phyloP scores from a whole-genome alignment of 2,329 filamentous ascomycete genomes.

The Mycosphaerella arachidis region DNA sequence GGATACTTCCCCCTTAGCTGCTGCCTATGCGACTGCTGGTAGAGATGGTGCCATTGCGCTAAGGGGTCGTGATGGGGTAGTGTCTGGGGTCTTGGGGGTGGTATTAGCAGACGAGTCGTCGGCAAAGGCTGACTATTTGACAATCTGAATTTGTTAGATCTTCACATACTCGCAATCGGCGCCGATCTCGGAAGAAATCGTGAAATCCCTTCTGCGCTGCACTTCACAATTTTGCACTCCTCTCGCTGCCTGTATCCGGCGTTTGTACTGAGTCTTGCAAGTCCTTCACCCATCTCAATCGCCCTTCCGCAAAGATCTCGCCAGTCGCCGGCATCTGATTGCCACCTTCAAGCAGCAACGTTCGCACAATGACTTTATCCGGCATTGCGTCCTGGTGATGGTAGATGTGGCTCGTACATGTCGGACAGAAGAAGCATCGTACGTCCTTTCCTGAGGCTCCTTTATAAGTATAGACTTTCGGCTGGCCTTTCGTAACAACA shows the following conservation, averaged over 20 bases:
- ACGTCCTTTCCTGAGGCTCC: constrained; percentile 36
- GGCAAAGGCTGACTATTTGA: not conserved
- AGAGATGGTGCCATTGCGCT: no score
- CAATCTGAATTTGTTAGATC: not conserved
- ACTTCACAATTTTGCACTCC: constrained; percentile 1
- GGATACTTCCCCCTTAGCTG: not conserved
- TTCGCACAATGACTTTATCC: constrained; percentile 38
- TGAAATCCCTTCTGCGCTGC: no score
- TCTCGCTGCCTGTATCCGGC: constrained; percentile 10
- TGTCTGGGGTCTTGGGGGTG: not conserved
- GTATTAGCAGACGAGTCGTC: no score
- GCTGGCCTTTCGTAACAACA: constrained; percentile 25
- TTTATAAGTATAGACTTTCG: constrained; percentile 31
- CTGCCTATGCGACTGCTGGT: not conserved
- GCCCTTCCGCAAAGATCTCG: constrained; percentile 38
- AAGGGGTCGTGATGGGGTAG: not conserved
- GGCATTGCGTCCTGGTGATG: constrained; percentile 39
- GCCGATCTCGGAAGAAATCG: no score
- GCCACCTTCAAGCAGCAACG: constrained; percentile 36
- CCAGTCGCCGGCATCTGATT: constrained; percentile 32
- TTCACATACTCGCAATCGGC: not conserved
- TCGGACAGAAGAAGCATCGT: constrained; percentile 37
- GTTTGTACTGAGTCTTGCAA: constrained; percentile 18
- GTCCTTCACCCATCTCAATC: constrained; percentile 33
- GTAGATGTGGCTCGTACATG: constrained; percentile 39